phyloP scores from a whole-genome alignment of 1,284 basidiomycete species.

The Heterobasidion occidentale region DNA sequence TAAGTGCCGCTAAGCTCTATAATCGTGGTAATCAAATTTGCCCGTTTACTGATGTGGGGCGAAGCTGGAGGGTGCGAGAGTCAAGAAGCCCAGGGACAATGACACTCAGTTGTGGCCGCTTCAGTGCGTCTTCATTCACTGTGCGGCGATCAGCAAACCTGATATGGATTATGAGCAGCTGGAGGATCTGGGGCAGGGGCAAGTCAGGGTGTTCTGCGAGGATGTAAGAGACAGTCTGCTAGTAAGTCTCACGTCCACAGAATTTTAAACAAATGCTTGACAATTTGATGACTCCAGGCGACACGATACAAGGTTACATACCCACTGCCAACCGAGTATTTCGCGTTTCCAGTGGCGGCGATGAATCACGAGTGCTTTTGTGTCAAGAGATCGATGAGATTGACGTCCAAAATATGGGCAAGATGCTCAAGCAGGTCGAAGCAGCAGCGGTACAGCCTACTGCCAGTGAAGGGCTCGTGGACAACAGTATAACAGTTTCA shows the following conservation, averaged over 20 bases:
- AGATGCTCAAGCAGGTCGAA: conserved; percentile 31
- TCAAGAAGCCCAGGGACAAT: too few species aligned
- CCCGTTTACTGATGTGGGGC: too few species aligned
- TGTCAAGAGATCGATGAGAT: conserved; percentile 44
- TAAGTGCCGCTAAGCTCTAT: too few species aligned
- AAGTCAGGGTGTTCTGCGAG: too few species aligned
- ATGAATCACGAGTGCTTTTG: conserved; percentile 15
- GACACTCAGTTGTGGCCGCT: too few species aligned
- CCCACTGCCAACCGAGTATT: conserved; percentile 60
- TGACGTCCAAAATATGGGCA: conserved; percentile 53
- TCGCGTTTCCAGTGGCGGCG: conserved; percentile 43
- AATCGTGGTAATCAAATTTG: too few species aligned
- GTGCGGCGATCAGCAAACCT: too few species aligned
- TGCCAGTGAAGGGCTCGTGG: neutral
- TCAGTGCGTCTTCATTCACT: too few species aligned
- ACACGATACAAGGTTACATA: conserved; percentile 42
- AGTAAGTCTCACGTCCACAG: conserved; percentile 28
- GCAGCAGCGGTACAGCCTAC: conserved; percentile 13
- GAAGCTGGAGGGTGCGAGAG: too few species aligned
- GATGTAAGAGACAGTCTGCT: too few species aligned
- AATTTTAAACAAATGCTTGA: neutral
- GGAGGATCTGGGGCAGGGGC: too few species aligned
- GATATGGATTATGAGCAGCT: too few species aligned
- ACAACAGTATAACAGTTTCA: conserved; percentile 2
- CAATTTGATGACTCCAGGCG: conserved; percentile 22